Conservation (phyloP, 2,329 filamentous ascomycete genomes). For the Penicillium expansum region DNA sequence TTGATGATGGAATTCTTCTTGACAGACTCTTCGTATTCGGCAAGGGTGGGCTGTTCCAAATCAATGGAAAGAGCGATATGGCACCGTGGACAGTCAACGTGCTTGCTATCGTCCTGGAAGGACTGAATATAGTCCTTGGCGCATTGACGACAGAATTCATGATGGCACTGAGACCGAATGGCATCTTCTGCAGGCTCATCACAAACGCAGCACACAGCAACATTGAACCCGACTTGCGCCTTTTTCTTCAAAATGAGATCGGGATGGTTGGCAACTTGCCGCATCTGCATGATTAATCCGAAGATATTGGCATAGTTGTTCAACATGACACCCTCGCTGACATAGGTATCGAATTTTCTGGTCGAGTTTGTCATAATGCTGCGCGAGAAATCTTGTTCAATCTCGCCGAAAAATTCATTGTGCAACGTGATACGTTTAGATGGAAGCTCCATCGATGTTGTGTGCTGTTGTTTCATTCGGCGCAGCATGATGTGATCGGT, state of each 20-base stretch:
- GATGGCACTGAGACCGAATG: conserved; percentile 85
- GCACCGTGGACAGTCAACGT: conserved; percentile 75
- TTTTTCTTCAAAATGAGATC: conserved; percentile 91
- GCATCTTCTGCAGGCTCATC: conserved; percentile 95
- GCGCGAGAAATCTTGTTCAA: conserved; percentile 90
- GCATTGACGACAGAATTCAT: conserved; percentile 85
- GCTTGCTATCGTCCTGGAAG: conserved; percentile 58
- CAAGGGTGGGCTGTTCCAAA: conserved; percentile 90
- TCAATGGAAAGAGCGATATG: conserved; percentile 89
- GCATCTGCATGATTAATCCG: conserved; percentile 98
- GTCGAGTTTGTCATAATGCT: conserved; percentile 93
- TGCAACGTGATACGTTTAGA: conserved; percentile 91
- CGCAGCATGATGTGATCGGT: conserved; percentile 95
- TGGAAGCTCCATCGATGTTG: conserved; percentile 90
- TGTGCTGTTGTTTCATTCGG: conserved; percentile 89
- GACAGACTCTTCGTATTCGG: conserved; percentile 79
- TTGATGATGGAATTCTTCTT: conserved; percentile 99
- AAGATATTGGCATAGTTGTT: conserved; percentile 99
- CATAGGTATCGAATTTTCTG: conserved; percentile 92
- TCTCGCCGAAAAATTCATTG: conserved; percentile 93
- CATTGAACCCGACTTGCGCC: conserved; percentile 79
- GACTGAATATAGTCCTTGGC: conserved; percentile 77
- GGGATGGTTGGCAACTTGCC: conserved; percentile 93
- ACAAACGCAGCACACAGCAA: conserved; percentile 89
- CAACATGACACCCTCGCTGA: conserved; percentile 86